These are phyloP conservation scores for Zea luxurians DNA, from an alignment of 176 grass and related monocot genomes.

Conservation along the genomic window DNA sequence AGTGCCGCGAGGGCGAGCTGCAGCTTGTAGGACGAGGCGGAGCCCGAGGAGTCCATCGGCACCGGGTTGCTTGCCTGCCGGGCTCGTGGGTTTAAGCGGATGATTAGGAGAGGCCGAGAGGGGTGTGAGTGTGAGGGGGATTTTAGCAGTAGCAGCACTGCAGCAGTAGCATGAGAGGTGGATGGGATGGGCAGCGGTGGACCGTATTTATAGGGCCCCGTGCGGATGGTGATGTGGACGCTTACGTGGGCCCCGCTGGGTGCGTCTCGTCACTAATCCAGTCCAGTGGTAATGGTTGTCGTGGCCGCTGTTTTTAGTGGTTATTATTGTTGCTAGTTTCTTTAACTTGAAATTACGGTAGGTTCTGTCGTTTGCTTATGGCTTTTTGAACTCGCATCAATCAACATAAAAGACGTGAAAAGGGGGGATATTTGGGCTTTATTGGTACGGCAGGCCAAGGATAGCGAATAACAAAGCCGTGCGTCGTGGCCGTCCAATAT, in stretches of 20 bases:
- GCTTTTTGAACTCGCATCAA: neutral
- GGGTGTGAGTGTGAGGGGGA: neutral
- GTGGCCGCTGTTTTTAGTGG: constrained; percentile 1
- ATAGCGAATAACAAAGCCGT: neutral
- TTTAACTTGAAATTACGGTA: neutral
- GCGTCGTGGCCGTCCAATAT: neutral
- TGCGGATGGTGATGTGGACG: constrained; percentile 33
- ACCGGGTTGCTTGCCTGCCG: neutral
- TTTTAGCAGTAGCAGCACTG: constrained; percentile 14
- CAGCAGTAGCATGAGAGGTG: constrained; percentile 12
- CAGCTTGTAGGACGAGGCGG: constrained; percentile 61
- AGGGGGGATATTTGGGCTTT: too few species aligned
- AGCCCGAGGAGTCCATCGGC: constrained; percentile 57
- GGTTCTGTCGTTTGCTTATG: neutral
- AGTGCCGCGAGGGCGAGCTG: constrained; percentile 86
- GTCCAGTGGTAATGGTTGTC: neutral
- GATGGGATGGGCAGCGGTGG: neutral
- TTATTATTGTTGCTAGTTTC: neutral
- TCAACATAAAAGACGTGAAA: neutral
- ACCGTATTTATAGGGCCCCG: constrained; percentile 42
- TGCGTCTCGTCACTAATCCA: neutral
- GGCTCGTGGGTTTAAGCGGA: constrained; percentile 44
- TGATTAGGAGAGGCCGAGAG: neutral
- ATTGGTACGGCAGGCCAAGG: neutral
- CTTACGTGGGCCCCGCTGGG: constrained; percentile 4